These are phyloP conservation scores for Pseudocercospora ulei DNA, from an alignment of 2,329 filamentous ascomycete species.

Conservation along the genomic window DNA sequence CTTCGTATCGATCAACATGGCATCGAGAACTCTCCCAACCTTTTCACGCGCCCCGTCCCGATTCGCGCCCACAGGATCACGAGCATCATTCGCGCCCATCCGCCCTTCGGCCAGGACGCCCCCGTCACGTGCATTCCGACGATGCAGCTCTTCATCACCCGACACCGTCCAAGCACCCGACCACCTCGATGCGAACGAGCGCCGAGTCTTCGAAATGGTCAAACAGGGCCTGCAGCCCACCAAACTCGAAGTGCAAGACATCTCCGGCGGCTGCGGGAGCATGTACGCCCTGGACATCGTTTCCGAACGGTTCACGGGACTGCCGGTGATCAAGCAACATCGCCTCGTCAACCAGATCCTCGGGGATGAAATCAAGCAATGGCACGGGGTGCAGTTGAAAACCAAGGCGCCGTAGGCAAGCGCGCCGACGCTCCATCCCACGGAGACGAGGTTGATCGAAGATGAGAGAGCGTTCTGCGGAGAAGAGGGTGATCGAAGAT, in stretches of 20 bases:
- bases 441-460: too few species aligned
- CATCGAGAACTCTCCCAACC: constrained; percentile 10
- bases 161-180: constrained; percentile 38
- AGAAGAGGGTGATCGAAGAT: background rate
- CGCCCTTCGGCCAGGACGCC: background rate
- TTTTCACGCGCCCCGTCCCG: constrained; percentile 2
- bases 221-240: constrained; percentile 37
- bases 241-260: constrained; percentile 56
- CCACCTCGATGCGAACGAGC: constrained; percentile 41
- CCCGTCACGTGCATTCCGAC: background rate
- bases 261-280: constrained; percentile 72
- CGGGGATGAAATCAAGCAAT: constrained; percentile 64
- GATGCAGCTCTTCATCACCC: constrained; percentile 5
- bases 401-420: constrained; percentile 50
- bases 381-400: constrained; percentile 74
- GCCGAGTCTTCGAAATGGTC: constrained; percentile 42
- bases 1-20: constrained; percentile 4
- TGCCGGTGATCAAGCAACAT: constrained; percentile 70
- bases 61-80: background rate
- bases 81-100: background rate
- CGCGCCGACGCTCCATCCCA: too few species aligned
- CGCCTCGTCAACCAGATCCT: constrained; percentile 67
- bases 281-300: constrained; percentile 80
- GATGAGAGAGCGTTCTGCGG: background rate
- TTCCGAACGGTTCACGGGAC: constrained; percentile 59